Percentiles rank a stretch among this genome's conserved stretches.
Evolutionary conservation across 306 rosid species (phyloP).

Genomic region (Ormosia semicastrata): DNA sequence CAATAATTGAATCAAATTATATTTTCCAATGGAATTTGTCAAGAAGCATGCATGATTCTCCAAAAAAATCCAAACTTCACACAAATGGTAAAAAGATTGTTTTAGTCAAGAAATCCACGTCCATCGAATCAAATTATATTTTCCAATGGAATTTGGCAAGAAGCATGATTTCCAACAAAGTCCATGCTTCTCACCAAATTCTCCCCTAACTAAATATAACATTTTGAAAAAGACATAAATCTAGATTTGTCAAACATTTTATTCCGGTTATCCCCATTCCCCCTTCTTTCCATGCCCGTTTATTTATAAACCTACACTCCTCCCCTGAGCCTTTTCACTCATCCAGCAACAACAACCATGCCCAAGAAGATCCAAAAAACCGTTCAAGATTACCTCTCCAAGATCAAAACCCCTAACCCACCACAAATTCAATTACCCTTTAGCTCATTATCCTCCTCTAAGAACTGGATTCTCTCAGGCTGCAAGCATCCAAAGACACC

Average conservation of each 20-base stretch:
- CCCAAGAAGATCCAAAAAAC: slow-evolving; percentile 55
- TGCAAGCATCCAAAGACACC: slow-evolving; percentile 72
- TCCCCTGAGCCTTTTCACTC: neutral
- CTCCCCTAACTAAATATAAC: slow-evolving; percentile 3
- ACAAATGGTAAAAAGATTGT: neutral
- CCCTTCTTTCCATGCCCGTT: neutral
- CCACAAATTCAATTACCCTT: slow-evolving; percentile 43
- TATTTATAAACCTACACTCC: slow-evolving; percentile 36
- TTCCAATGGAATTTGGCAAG: slow-evolving; percentile 37
- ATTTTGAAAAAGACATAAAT: neutral
- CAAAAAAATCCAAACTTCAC: neutral
- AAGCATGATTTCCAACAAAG: slow-evolving; percentile 36
- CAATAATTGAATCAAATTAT: slow-evolving; percentile 16
- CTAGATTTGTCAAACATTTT: neutral
- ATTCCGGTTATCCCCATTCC: neutral
- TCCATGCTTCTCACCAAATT: slow-evolving; percentile 39
- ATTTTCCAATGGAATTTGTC: slow-evolving; percentile 32
- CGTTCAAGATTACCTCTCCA: slow-evolving; percentile 55
- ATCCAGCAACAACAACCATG: slow-evolving; percentile 33
- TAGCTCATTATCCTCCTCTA: slow-evolving; percentile 37
- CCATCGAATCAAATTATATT: slow-evolving; percentile 11
- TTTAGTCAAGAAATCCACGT: neutral
- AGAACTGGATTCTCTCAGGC: slow-evolving; percentile 49
- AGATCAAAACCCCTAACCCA: slow-evolving; percentile 45
- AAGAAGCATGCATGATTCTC: slow-evolving; percentile 42